phyloP scores from a whole-genome alignment of 192 early-diverging fungal genomes.

The Podila epicladia region DNA sequence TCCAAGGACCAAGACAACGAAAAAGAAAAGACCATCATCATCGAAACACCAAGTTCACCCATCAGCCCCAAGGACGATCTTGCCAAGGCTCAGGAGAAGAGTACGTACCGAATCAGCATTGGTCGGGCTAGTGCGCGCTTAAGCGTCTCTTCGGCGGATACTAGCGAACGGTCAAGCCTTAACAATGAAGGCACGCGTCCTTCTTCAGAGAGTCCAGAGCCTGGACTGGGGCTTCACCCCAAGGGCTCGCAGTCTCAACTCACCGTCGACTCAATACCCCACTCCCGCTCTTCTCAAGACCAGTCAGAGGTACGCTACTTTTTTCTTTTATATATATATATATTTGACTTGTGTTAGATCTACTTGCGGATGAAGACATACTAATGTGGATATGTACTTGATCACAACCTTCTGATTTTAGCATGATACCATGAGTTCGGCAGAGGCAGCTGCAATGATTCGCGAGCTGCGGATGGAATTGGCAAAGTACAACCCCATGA shows the following conservation, averaged over 20 bases:
- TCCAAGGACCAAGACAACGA: background rate
- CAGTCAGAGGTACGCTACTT: constrained; percentile 5
- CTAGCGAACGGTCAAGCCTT: constrained; percentile 9
- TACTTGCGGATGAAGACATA: background rate
- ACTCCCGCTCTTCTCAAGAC: background rate
- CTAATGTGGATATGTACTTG: background rate
- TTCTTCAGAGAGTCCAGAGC: constrained; percentile 11
- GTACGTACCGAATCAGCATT: constrained; percentile 28
- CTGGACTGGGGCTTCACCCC: background rate
- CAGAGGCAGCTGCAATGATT: constrained; percentile 17
- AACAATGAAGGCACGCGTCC: background rate
- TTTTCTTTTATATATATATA: too few species aligned
- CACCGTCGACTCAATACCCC: constrained; percentile 6
- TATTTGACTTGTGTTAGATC: background rate
- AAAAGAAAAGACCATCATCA: background rate
- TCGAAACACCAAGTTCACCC: background rate
- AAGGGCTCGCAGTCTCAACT: constrained; percentile 2
- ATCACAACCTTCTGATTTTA: background rate
- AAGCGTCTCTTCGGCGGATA: constrained; percentile 19
- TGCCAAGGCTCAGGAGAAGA: constrained; percentile 9
- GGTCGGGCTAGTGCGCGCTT: constrained; percentile 21
- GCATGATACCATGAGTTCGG: constrained; percentile 21
- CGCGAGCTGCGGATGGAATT: constrained; percentile 38
- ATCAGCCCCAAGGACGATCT: constrained; percentile 5
- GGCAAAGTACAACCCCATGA: constrained; percentile 40